Percentiles rank a stretch among this genome's conserved stretches.
Evolutionary conservation across 2,329 filamentous ascomycete species (phyloP).

Genomic region (Alternaria sp.): DNA sequence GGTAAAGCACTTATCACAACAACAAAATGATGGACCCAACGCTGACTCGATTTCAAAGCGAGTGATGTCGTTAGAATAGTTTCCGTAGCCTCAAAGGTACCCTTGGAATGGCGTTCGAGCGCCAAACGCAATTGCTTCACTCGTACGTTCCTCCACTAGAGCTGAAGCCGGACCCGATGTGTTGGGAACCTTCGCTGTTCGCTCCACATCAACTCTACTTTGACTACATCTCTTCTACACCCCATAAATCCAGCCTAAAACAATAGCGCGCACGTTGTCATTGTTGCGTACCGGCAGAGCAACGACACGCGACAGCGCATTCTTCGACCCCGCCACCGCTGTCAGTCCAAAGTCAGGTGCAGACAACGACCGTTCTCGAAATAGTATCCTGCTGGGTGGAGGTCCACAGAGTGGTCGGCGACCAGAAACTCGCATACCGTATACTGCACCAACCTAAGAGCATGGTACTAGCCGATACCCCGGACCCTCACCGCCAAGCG

Average conservation of each 20-base stretch:
- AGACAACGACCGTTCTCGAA: slow-evolving; percentile 17
- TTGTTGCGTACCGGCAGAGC: slow-evolving; percentile 1
- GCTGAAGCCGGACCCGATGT: slow-evolving; percentile 27
- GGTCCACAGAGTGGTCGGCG: slow-evolving; percentile 18
- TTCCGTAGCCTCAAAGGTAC: slow-evolving; percentile 5
- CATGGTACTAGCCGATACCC: slow-evolving; percentile 7
- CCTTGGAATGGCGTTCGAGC: slow-evolving; percentile 11
- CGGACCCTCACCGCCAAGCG: slow-evolving; percentile 12
- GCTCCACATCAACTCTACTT: slow-evolving; percentile 18
- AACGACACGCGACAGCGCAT: slow-evolving; percentile 11
- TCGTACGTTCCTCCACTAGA: slow-evolving; percentile 21
- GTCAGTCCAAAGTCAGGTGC: slow-evolving; percentile 12
- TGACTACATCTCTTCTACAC: slow-evolving; percentile 17
- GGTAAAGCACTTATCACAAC: not conserved
- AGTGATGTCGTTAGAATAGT: slow-evolving; percentile 16
- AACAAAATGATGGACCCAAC: not conserved
- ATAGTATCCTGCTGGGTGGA: slow-evolving; percentile 14
- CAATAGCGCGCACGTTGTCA: not conserved
- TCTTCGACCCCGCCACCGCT: slow-evolving; percentile 17
- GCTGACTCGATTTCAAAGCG: too few relatives aligned
- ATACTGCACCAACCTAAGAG: slow-evolving; percentile 6
- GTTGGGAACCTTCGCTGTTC: slow-evolving; percentile 18
- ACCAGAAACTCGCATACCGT: slow-evolving; percentile 12
- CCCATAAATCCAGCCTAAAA: not conserved
- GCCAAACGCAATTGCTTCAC: slow-evolving; percentile 19